Evolutionary conservation across 2,329 filamentous ascomycete genomes (phyloP).

Genomic region (Zymoseptoria tritici): DNA sequence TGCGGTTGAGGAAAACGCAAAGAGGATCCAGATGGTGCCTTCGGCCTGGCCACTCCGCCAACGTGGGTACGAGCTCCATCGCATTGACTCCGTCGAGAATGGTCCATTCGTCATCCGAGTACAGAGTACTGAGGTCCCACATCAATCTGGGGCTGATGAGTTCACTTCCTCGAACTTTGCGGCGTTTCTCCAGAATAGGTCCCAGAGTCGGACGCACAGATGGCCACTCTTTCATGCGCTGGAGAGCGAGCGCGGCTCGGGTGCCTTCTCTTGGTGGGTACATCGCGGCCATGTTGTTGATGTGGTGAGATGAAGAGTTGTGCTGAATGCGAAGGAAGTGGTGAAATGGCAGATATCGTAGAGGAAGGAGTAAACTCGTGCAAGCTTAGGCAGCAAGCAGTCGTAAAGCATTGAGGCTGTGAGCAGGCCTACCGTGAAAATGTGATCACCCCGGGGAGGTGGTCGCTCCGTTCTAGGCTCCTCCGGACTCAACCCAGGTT

Average conservation of each 20-base stretch:
- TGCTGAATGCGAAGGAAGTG: not conserved
- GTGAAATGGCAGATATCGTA: not conserved
- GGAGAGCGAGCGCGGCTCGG: not conserved
- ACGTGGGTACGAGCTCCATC: not conserved
- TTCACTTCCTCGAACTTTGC: not conserved
- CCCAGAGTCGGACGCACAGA: not conserved
- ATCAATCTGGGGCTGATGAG: not conserved
- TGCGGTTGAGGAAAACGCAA: not conserved
- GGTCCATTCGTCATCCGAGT: not conserved
- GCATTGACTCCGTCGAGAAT: not conserved
- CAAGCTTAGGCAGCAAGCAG: not conserved
- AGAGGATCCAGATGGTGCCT: not conserved
- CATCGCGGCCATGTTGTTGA: not conserved
- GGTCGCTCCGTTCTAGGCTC: not conserved
- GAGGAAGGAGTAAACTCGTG: too few relatives aligned
- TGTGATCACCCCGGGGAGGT: too few relatives aligned
- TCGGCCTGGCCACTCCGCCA: not conserved
- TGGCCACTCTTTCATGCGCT: not conserved
- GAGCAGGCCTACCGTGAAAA: not conserved
- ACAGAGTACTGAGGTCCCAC: not conserved
- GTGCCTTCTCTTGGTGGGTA: not conserved
- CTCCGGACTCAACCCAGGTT: not conserved
- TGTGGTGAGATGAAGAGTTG: not conserved
- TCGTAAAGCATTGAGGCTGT: not conserved
- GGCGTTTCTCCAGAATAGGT: not conserved